phyloP scores from a whole-genome alignment of 169 alveolate species.

The Miamiensis avidus region DNA sequence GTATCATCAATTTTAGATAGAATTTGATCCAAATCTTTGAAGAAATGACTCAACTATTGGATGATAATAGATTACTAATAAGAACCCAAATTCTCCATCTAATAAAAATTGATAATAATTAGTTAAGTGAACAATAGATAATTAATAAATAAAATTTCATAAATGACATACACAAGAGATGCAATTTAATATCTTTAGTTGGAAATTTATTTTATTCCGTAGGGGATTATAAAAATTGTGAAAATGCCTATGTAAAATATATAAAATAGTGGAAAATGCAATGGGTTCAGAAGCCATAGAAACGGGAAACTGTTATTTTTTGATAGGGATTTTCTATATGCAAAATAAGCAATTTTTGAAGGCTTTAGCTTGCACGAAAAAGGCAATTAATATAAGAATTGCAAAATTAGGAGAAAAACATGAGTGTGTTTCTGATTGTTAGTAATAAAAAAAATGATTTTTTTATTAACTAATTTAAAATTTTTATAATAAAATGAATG shows the following conservation, averaged over 20 bases:
- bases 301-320: constrained; percentile 40
- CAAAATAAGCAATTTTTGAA: constrained; percentile 31
- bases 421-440: constrained; percentile 39
- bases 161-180: constrained; percentile 13
- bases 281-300: constrained; percentile 25
- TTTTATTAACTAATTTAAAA: too few species aligned
- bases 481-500: too few species aligned
- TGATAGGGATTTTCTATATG: constrained; percentile 35
- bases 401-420: constrained; percentile 13
- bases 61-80: neutral
- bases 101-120: neutral
- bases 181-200: constrained; percentile 20
- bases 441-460: neutral
- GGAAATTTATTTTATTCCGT: constrained; percentile 34
- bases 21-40: neutral
- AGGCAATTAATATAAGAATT: constrained; percentile 27
- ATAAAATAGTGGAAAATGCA: constrained; percentile 21
- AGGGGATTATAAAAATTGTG: constrained; percentile 40
- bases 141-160: neutral
- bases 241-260: constrained; percentile 37
- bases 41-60: neutral
- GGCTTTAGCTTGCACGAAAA: constrained; percentile 40
- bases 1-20: too few species aligned
- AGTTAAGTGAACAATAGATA: too few species aligned
- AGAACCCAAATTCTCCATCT: neutral